Evolutionary conservation across 495 filamentous ascomycete genomes (phyloP), one percentile per base, ranked within the genome.

Genomic region (Penicillium manginii): DNA sequence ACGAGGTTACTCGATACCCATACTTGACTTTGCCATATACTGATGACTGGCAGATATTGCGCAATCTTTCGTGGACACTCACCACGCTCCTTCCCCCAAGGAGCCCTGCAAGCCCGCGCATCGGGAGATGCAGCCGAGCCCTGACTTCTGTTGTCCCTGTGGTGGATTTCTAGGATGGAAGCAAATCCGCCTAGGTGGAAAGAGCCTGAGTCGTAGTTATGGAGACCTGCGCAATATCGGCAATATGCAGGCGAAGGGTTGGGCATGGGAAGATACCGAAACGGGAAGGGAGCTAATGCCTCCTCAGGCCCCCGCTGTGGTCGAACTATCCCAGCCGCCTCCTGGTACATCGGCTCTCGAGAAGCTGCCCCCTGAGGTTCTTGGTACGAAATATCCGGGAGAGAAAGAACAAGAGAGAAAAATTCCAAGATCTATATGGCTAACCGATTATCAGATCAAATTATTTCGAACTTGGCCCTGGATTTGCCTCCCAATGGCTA

Each of bases 401-500:
- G 21, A 9, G 45, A 47, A 47, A 26, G 19, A 47, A 15, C n/a
- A 45, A 45, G n/a, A 5, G 17, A 21, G 19, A 45, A n/a, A 45
- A 8, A 8, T 1, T 7, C 6, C 26, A 29, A 29, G 26, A 29
- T 29, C 2, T 21, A 14, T 22, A 14, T 12, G 19, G 45, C 45
- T 47, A 47, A 47, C 66, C 70, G 54, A 43, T 43, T 49, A 54
- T 10, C 62, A 92, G 91, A 86, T 57, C 79, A 88, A 73, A 90
- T 94, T 62, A 90, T 94, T 62, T 87, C 86, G 37, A 80, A 88
- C 45, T 78, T 96, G 29, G 87, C 86, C 12, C 68, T 91, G 46
- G 91, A 93, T 67, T 74, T 91, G 19, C 91, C 90, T 10, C 87
- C 90, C 52, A 89, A 91, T 73, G 89, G 88, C 39, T 84, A 91